Evolutionary conservation across 805 yeast species (phyloP), one percentile per base, ranked within the genome.

Genomic region (Metahyphopichia silvanorum): DNA sequence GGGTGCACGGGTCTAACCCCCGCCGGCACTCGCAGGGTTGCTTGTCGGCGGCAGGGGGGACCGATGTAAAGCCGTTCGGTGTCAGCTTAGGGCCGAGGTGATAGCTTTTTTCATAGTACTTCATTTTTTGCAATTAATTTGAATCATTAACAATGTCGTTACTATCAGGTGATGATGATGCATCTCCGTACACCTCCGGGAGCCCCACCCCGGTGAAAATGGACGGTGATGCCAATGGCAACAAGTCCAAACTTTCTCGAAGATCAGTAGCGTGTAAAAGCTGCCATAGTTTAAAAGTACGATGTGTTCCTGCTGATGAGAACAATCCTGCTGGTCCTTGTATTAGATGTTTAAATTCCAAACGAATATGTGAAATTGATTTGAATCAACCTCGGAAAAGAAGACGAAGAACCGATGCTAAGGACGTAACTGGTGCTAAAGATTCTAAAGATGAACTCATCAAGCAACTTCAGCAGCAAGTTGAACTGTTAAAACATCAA

Each of bases 261-360:
- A 46, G 79, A 30, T 57, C 80, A 0, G 77, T 75, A 10, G 85
- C 85, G 2, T 79, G 86, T 53, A 76, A 73, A 42, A 65, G 76
- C n/a, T 88, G 97, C 51, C 95, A 91, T 47, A 55, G 84, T 0
- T 68, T 86, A 31, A 88, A 88, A 51, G 96, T 88, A 21, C 78
- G 82, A 45, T 88, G 97, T 57, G 77, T 82, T 6, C 93, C 95
- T 0, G 66, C 81, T 1, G 80, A 80, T 49, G 55, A 66, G 25
- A 47, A 64, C 19, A 74, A 80, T 37, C 79, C 79, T 7, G 55
- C 66, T 2, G 79, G 82, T 3, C 77, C 89, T 0, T 88, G 97
- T 57, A 60, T 73, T 9, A 68, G 96, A 25, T 88, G 97, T 50
- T 40, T 74, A 16, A 83, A 78, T 51, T 68, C 82, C 18, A 70